Percentiles rank a stretch among this genome's conserved stretches.
Evolutionary conservation across 2,329 filamentous ascomycete genomes (phyloP).

Genomic region (Fusarium beomiforme): DNA sequence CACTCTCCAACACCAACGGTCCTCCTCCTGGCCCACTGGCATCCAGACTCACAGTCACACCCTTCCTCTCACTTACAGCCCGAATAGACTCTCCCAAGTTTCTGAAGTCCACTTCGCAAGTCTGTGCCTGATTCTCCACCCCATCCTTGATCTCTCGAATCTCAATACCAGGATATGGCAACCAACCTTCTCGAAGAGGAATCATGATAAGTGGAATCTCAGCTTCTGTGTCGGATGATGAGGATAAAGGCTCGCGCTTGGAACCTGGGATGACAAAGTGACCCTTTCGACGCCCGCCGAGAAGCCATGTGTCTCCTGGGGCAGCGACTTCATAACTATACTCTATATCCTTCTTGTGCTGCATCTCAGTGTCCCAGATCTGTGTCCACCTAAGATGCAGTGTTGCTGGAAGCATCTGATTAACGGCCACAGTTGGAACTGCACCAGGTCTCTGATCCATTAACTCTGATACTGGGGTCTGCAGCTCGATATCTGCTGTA

Average conservation of each 20-base stretch:
- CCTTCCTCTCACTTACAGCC: constrained; percentile 75
- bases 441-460: constrained; percentile 44
- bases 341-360: constrained; percentile 64
- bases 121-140: constrained; percentile 41
- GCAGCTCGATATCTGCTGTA: constrained; percentile 74
- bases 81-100: constrained; percentile 81
- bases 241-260: constrained; percentile 54
- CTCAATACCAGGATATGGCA: constrained; percentile 83
- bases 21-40: constrained; percentile 72
- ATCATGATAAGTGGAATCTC: constrained; percentile 79
- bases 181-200: constrained; percentile 79
- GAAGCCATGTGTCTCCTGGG: constrained; percentile 80
- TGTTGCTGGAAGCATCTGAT: constrained; percentile 71
- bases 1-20: constrained; percentile 73
- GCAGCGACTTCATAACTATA: constrained; percentile 87
- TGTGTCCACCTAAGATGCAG: constrained; percentile 72
- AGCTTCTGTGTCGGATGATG: constrained; percentile 61
- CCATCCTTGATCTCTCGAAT: constrained; percentile 68
- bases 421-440: constrained; percentile 63
- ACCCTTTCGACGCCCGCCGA: constrained; percentile 83
- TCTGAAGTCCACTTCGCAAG: constrained; percentile 82
- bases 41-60: constrained; percentile 79
- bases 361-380: constrained; percentile 64
- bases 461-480: constrained; percentile 48
- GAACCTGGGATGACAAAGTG: constrained; percentile 72